Percentiles rank a stretch among this genome's conserved stretches.
Evolutionary conservation across 805 yeast genomes (phyloP).

Genomic region (Metschnikowia baotianmanensis): DNA sequence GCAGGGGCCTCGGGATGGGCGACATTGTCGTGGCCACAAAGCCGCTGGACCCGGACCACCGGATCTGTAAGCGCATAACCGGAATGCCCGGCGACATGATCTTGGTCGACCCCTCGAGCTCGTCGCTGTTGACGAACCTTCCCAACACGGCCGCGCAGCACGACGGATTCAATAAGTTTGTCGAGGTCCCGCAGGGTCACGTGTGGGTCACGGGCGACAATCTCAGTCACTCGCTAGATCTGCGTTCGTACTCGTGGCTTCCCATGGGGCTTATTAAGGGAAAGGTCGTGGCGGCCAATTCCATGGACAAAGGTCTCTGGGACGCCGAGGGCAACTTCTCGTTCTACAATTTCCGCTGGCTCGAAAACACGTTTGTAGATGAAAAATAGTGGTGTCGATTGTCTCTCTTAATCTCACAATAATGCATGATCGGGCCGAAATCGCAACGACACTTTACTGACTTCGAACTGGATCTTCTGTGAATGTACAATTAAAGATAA

Average conservation of each 20-base stretch:
- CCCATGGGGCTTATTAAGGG: slow-evolving; percentile 90
- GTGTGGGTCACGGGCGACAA: slow-evolving; percentile 98
- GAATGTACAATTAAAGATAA: too few relatives aligned
- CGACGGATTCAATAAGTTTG: slow-evolving; percentile 53
- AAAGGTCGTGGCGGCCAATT: slow-evolving; percentile 69
- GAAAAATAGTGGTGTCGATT: slow-evolving; percentile 19
- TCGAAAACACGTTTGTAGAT: slow-evolving; percentile 49
- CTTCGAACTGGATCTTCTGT: too few relatives aligned
- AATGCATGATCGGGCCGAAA: too few relatives aligned
- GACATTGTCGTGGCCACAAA: slow-evolving; percentile 85
- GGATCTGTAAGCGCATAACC: slow-evolving; percentile 89
- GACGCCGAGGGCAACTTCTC: slow-evolving; percentile 30
- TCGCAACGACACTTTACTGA: too few relatives aligned
- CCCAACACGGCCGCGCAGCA: slow-evolving; percentile 25
- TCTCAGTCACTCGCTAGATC: slow-evolving; percentile 79
- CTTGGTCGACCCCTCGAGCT: slow-evolving; percentile 72
- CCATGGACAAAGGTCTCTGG: slow-evolving; percentile 47
- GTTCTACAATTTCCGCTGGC: slow-evolving; percentile 54
- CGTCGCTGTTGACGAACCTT: slow-evolving; percentile 40
- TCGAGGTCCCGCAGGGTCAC: slow-evolving; percentile 89
- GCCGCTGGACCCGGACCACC: slow-evolving; percentile 81
- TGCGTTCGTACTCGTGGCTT: slow-evolving; percentile 83
- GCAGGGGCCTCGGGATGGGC: slow-evolving; percentile 69
- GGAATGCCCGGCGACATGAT: slow-evolving; percentile 96
- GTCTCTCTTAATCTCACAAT: background rate